These are phyloP conservation scores for Aspergillus ellipticus DNA, from an alignment of 495 filamentous ascomycete species.

Conservation along the genomic window DNA sequence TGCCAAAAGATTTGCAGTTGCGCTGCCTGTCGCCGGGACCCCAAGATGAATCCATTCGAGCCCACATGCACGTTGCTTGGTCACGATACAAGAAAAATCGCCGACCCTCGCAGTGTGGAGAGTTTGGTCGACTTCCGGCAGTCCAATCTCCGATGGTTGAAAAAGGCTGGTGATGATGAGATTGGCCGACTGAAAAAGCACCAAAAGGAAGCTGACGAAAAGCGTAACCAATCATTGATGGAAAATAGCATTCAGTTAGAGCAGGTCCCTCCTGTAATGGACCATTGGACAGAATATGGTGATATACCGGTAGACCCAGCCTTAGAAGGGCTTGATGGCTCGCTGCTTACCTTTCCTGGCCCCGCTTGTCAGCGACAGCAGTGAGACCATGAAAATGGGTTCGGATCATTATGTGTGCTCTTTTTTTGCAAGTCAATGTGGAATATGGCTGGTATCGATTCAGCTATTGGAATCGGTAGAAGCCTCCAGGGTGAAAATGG, in stretches of 20 bases:
- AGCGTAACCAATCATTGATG: conserved; percentile 36
- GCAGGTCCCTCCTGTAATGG: conserved; percentile 21
- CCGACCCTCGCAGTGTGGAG: conserved; percentile 85
- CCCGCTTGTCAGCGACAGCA: background rate
- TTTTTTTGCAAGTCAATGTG: background rate
- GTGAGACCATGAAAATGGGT: background rate
- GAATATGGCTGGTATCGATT: no score
- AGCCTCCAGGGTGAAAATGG: background rate
- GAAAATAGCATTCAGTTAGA: conserved; percentile 34
- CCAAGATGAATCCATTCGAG: conserved; percentile 64
- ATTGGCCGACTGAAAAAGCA: conserved; percentile 45
- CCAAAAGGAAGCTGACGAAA: conserved; percentile 47
- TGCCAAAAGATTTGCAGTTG: conserved; percentile 84
- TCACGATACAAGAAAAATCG: conserved; percentile 81
- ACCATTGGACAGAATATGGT: conserved; percentile 18
- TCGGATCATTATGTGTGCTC: background rate
- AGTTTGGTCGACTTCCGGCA: conserved; percentile 78
- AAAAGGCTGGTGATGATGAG: conserved; percentile 49
- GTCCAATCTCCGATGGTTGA: conserved; percentile 78
- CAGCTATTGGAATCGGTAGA: background rate
- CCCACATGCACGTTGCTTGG: conserved; percentile 82
- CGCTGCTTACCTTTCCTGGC: conserved; percentile 9
- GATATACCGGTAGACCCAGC: conserved; percentile 52
- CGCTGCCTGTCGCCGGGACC: conserved; percentile 62
- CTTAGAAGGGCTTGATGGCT: conserved; percentile 23